phyloP scores from a whole-genome alignment of 2,329 filamentous ascomycete genomes.

The Microcyclosporella mali region DNA sequence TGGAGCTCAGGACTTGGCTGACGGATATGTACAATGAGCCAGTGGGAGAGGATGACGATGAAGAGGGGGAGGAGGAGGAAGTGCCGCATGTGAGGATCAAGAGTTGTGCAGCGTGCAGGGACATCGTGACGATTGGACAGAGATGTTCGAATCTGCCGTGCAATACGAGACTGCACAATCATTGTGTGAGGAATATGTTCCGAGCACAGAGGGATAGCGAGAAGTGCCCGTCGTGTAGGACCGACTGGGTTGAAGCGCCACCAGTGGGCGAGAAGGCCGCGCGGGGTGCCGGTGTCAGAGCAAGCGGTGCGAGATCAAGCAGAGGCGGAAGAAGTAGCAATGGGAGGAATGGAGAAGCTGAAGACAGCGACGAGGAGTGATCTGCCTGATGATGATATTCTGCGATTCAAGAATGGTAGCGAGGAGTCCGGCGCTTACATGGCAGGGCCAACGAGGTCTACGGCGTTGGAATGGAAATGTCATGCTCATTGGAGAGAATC shows the following conservation, averaged over 20 bases:
- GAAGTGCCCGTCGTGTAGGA: constrained; percentile 57
- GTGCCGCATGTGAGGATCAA: constrained; percentile 65
- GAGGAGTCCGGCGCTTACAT: constrained; percentile 1
- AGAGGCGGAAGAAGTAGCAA: constrained; percentile 15
- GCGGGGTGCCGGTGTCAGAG: background rate
- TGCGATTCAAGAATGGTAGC: no score
- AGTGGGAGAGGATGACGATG: constrained; percentile 47
- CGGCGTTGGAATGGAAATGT: background rate
- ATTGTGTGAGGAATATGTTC: constrained; percentile 70
- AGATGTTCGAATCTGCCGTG: constrained; percentile 67
- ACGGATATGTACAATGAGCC: constrained; percentile 83
- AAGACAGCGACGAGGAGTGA: background rate
- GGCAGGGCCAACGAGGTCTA: background rate
- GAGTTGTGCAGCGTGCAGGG: constrained; percentile 79
- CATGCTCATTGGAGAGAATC: constrained; percentile 1
- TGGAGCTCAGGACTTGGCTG: constrained; percentile 81
- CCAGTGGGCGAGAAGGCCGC: constrained; percentile 50
- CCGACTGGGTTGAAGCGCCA: constrained; percentile 45
- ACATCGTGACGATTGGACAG: constrained; percentile 80
- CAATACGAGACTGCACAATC: constrained; percentile 65
- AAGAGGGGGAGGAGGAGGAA: constrained; percentile 40
- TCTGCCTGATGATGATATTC: no score
- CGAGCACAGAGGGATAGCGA: constrained; percentile 52
- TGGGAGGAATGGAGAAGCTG: background rate
- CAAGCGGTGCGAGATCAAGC: constrained; percentile 12